Conservation (phyloP, 192 early-diverging fungal species). For the Coemansia sp. region DNA sequence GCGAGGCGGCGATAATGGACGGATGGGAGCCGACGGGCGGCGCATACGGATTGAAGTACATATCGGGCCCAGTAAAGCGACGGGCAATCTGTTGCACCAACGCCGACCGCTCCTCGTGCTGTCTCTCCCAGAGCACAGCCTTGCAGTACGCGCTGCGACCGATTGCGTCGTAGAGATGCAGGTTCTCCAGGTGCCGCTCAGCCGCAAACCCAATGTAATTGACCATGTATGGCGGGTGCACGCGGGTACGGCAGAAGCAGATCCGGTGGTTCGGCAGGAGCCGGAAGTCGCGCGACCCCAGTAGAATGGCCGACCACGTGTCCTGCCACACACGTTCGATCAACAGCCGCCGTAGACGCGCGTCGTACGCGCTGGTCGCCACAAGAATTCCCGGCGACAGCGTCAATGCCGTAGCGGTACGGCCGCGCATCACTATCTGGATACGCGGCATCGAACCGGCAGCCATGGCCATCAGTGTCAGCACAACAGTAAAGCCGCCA, state of each 20-base stretch:
- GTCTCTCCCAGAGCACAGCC: conserved; percentile 40
- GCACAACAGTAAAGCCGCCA: conserved; percentile 48
- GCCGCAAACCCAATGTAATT: conserved; percentile 65
- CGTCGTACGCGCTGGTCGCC: conserved; percentile 32
- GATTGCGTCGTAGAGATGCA: conserved; percentile 59
- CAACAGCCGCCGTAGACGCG: conserved; percentile 51
- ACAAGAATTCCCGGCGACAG: conserved; percentile 52
- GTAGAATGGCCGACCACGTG: conserved; percentile 64
- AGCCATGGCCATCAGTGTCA: conserved; percentile 40
- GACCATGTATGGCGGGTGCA: conserved; percentile 66
- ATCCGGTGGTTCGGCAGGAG: conserved; percentile 56
- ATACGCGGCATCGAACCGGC: conserved; percentile 51
- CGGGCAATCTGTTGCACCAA: conserved; percentile 55
- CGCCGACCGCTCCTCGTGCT: conserved; percentile 26
- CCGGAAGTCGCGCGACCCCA: conserved; percentile 60
- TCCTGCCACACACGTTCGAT: conserved; percentile 71
- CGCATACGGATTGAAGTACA: conserved; percentile 60
- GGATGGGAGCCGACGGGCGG: background rate
- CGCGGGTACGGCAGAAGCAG: conserved; percentile 53
- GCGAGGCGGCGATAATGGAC: background rate
- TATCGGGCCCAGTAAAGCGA: conserved; percentile 61
- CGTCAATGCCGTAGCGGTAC: conserved; percentile 42
- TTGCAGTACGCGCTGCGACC: conserved; percentile 56
- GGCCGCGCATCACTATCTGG: conserved; percentile 42
- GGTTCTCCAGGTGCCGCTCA: conserved; percentile 68